phyloP scores from a whole-genome alignment of 306 rosid species.

The Cicer arietinum region DNA sequence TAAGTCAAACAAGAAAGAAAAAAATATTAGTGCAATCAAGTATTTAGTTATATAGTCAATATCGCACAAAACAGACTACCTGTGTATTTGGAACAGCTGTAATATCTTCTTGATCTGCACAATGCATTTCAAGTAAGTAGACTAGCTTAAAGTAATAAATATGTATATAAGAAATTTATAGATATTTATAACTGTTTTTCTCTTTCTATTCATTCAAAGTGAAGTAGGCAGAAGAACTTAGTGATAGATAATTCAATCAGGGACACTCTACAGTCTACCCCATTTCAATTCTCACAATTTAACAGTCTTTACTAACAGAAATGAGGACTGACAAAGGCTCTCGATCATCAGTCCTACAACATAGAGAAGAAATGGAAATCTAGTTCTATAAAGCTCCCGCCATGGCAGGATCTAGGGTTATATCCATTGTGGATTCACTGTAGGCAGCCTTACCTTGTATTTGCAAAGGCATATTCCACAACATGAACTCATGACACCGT shows the following conservation, averaged over 20 bases:
- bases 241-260: not conserved
- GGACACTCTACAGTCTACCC: not conserved
- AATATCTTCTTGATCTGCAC: slow-evolving; percentile 71
- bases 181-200: not conserved
- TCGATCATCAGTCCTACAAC: not conserved
- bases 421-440: not conserved
- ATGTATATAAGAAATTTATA: slow-evolving; percentile 10
- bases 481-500: not conserved
- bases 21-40: slow-evolving; percentile 22
- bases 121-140: slow-evolving; percentile 41
- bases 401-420: not conserved
- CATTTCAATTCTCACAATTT: not conserved
- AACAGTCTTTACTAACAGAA: not conserved
- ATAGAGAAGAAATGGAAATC: not conserved
- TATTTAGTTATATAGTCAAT: slow-evolving; percentile 29
- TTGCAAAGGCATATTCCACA: not conserved
- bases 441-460: not conserved
- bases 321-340: slow-evolving; percentile 8
- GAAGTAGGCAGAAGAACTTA: slow-evolving; percentile 16
- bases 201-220: not conserved
- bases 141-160: slow-evolving; percentile 24
- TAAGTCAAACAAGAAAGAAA: slow-evolving; percentile 21
- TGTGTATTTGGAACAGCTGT: slow-evolving; percentile 53
- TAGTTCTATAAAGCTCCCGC: not conserved
- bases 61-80: slow-evolving; percentile 53